Conservation (phyloP, 495 filamentous ascomycete species). For the Penicillium malachiteum region DNA sequence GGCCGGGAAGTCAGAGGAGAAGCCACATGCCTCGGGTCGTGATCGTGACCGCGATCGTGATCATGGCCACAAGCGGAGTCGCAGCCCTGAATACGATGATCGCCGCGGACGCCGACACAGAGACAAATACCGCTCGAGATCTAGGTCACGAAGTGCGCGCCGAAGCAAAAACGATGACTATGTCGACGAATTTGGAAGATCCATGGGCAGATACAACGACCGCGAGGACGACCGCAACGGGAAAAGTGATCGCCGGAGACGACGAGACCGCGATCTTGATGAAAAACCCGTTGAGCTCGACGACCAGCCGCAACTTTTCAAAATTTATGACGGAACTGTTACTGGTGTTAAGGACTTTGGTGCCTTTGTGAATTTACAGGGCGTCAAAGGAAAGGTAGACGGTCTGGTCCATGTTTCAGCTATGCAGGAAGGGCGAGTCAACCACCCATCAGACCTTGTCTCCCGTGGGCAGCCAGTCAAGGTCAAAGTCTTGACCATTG, state of each 20-base stretch:
- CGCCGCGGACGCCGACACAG: constrained; percentile 53
- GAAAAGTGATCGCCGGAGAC: constrained; percentile 36
- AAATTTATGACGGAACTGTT: constrained; percentile 85
- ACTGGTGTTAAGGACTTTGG: constrained; percentile 95
- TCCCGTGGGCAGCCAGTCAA: constrained; percentile 80
- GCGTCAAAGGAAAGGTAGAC: constrained; percentile 84
- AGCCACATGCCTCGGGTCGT: constrained; percentile 29
- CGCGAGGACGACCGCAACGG: constrained; percentile 46
- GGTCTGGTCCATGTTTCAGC: constrained; percentile 95
- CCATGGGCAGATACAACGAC: constrained; percentile 36
- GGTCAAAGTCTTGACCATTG: constrained; percentile 88
- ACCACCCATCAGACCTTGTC: constrained; percentile 87
- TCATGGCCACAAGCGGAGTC: constrained; percentile 61
- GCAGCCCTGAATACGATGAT: constrained; percentile 68
- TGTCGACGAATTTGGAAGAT: constrained; percentile 63
- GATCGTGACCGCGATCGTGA: constrained; percentile 31
- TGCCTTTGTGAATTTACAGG: constrained; percentile 88
- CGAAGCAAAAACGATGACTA: constrained; percentile 52
- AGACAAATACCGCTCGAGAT: constrained; percentile 55
- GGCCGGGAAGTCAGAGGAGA: constrained; percentile 61
- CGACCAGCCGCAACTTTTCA: constrained; percentile 76
- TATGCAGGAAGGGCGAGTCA: constrained; percentile 86
- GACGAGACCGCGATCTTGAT: constrained; percentile 50
- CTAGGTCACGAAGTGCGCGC: constrained; percentile 52
- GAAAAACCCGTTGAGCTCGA: constrained; percentile 74